A percentile compares a stretch with the other conserved stretches of the same genome.
Conservation (phyloP, 768 basidiomycete species). For the Tulasnella sp. region DNA sequence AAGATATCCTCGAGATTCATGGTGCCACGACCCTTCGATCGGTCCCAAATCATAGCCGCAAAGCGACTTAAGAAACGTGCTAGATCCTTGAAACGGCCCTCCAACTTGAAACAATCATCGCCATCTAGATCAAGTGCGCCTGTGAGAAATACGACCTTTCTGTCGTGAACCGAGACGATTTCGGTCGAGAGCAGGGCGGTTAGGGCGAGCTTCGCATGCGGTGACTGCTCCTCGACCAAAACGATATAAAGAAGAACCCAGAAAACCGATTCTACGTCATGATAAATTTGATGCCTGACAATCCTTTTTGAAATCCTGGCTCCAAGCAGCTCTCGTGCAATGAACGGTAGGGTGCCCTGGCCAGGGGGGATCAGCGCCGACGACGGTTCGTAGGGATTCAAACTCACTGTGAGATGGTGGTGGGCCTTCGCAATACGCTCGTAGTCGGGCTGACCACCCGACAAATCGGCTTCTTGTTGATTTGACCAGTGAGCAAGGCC, state of each 20-base stretch:
- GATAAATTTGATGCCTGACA: neutral
- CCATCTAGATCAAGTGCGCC: neutral
- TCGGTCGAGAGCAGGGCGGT: neutral
- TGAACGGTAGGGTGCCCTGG: neutral
- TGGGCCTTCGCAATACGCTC: neutral
- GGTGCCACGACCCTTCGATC: neutral
- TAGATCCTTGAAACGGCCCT: neutral
- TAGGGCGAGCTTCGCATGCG: neutral
- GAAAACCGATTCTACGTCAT: neutral
- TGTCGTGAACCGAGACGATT: neutral
- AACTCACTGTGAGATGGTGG: neutral
- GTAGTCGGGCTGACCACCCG: neutral
- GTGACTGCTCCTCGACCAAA: neutral
- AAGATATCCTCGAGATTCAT: neutral
- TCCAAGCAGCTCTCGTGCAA: neutral
- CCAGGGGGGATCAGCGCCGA: neutral
- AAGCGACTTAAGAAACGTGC: neutral
- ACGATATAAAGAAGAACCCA: neutral
- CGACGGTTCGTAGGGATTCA: rapidly evolving
- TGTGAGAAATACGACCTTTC: neutral
- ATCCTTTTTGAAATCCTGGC: too few relatives aligned
- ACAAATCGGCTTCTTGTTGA: neutral
- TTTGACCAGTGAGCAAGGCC: neutral
- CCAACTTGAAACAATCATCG: neutral
- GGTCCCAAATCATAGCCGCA: neutral